Evolutionary conservation across 78 protist genomes (phyloP).

Genomic region (Planoprotostelium fungivorum): DNA sequence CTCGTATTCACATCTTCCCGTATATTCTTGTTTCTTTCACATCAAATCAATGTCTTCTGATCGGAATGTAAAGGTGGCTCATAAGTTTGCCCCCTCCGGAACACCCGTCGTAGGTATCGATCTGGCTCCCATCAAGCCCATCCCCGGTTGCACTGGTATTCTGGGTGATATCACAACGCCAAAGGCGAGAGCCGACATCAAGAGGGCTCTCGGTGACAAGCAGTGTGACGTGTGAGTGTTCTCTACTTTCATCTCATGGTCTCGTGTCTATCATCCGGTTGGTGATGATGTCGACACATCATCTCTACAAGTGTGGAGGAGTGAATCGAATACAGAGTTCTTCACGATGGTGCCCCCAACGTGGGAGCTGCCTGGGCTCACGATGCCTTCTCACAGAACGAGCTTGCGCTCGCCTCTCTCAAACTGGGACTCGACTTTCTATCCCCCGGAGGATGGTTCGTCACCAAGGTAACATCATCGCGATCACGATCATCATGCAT

Average conservation of each 20-base stretch:
- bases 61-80: constrained; percentile 92
- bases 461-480: constrained; percentile 92
- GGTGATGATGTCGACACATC: too few relatives aligned
- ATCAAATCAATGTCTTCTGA: neutral
- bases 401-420: constrained; percentile 86
- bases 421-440: constrained; percentile 93
- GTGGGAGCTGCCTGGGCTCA: constrained; percentile 95
- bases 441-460: constrained; percentile 84
- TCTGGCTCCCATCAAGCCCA: constrained; percentile 94
- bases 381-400: constrained; percentile 96
- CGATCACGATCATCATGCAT: too few relatives aligned
- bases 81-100: constrained; percentile 85
- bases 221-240: constrained; percentile 79
- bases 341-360: constrained; percentile 99
- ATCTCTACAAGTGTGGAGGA: too few relatives aligned
- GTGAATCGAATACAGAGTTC: too few relatives aligned
- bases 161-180: constrained; percentile 96
- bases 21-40: neutral
- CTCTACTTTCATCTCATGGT: neutral
- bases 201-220: constrained; percentile 44
- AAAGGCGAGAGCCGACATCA: constrained; percentile 77
- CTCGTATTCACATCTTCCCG: neutral
- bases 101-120: constrained; percentile 94
- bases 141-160: constrained; percentile 74
- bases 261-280: neutral